Base-by-base conservation (phyloP, 2,329 filamentous ascomycete species). In the Penicillium verrucosum region DNA sequence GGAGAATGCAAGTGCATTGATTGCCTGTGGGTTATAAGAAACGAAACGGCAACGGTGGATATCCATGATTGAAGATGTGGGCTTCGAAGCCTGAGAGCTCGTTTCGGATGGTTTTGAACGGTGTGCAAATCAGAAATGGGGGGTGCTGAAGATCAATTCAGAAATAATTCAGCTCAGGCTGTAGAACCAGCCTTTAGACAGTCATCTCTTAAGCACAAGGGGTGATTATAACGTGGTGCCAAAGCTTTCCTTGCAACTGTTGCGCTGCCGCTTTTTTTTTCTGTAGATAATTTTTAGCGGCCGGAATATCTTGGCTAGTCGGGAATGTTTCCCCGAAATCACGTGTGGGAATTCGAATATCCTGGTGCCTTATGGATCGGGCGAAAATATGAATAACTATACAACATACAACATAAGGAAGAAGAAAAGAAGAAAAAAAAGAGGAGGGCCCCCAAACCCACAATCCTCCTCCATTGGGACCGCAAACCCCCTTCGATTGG, bases 41-140 rank as follows among this genome's bases (percentile, higher is more conserved):
- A 99, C 89, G 78, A 99, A 99, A 71, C 94, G 90, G 72, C 92
- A 96, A 69, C 94, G 90, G 80, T 99, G 94, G 72, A 99, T 88
- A 77, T 97, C 93, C 93, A 97, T 97, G 59, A 43, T 70, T 57
- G 55, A 34, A 34, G 50, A 49, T 50, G 43, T 48, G 42, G 58
- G 52, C 51, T 59, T 60, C 51, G 55, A 60, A 60, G 58, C 55
- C 59, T 40, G 59, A 59, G 58, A 58, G 53, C 53, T 58, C 54
- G 54, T 50, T 59, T 57, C 56, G 56, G 32, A 46, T 36, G 25
- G 42, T 43, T 52, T 56, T 37, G 25, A 53, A 49, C 29, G 46
- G 41, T 34, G 54, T 56, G 51, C 21, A 51, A 51, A 37, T 60
- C 49, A 43, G 62, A 42, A 49, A 57, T 45, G 58, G 47, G 56